Percentiles rank a stretch among this genome's conserved stretches.
These are phyloP conservation scores for Dactylellina haptotyla DNA, from an alignment of 2,329 filamentous ascomycete genomes.

Conservation along the genomic window DNA sequence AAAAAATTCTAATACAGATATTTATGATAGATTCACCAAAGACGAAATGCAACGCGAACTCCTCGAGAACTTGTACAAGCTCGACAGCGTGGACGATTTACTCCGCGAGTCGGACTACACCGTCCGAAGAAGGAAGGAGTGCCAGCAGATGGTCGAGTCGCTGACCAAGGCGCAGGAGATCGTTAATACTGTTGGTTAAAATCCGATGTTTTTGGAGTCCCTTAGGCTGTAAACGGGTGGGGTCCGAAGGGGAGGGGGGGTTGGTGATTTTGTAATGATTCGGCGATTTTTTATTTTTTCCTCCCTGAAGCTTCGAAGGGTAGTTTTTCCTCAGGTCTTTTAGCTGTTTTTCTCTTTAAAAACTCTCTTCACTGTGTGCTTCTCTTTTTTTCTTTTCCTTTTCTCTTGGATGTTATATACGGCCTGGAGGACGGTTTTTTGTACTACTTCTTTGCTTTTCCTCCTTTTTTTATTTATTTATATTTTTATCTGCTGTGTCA, in stretches of 20 bases:
- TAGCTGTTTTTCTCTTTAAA: conserved; percentile 1
- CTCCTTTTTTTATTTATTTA: not conserved
- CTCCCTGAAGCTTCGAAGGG: not conserved
- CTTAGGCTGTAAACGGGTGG: not conserved
- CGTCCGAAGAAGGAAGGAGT: conserved; percentile 92
- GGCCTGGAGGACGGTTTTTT: conserved; percentile 27
- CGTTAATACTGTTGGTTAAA: conserved; percentile 70
- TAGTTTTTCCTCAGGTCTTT: not conserved
- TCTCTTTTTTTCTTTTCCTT: not conserved
- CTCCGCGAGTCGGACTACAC: conserved; percentile 99
- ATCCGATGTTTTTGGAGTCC: conserved; percentile 8
- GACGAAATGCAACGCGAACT: conserved; percentile 98
- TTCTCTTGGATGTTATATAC: not conserved
- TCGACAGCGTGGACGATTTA: conserved; percentile 87
- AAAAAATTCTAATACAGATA: no score
- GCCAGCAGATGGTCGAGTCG: conserved; percentile 98
- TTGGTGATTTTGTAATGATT: conserved; percentile 27
- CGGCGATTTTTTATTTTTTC: conserved; percentile 13
- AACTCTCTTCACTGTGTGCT: not conserved
- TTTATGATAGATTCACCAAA: conserved; percentile 78
- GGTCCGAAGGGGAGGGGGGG: not conserved
- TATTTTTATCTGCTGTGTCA: not conserved
- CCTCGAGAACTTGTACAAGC: conserved; percentile 96
- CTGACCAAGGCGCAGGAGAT: conserved; percentile 91
- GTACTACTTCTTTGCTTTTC: not conserved